Conservation (phyloP, 2,329 filamentous ascomycete genomes). For the Fusarium devonianum region DNA sequence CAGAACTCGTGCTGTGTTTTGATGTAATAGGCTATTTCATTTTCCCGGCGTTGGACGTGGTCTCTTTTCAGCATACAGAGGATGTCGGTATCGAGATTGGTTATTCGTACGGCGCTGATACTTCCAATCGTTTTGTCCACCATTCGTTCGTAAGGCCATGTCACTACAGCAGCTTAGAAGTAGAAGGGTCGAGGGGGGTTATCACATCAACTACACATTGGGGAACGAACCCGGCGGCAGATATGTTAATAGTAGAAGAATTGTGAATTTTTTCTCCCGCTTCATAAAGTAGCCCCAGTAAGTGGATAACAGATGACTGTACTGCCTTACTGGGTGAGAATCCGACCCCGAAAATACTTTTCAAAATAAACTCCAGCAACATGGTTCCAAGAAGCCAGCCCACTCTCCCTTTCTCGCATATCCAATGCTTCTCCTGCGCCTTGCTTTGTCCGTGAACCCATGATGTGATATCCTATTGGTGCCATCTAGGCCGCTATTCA, state of each 20-base stretch:
- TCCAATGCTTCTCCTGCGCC: constrained; percentile 33
- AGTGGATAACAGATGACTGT: constrained; percentile 26
- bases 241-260: constrained; percentile 19
- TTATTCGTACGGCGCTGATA: constrained; percentile 43
- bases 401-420: constrained; percentile 18
- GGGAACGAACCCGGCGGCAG: not conserved
- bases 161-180: constrained; percentile 35
- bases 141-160: constrained; percentile 35
- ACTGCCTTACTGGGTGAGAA: constrained; percentile 7
- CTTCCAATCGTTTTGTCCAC: constrained; percentile 38
- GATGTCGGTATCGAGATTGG: constrained; percentile 44
- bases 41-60: constrained; percentile 46
- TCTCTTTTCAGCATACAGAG: constrained; percentile 43
- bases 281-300: constrained; percentile 15
- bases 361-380: constrained; percentile 31
- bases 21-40: constrained; percentile 59
- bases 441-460: constrained; percentile 33
- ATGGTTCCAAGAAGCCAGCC: constrained; percentile 21
- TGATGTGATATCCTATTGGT: constrained; percentile 30
- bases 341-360: constrained; percentile 6
- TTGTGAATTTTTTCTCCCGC: constrained; percentile 15
- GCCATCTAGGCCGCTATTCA: constrained; percentile 26
- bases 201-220: constrained; percentile 11
- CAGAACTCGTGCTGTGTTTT: constrained; percentile 79
- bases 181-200: constrained; percentile 10